Conservation (phyloP, 2,329 filamentous ascomycete species). For the Pochonia chlamydosporia region DNA sequence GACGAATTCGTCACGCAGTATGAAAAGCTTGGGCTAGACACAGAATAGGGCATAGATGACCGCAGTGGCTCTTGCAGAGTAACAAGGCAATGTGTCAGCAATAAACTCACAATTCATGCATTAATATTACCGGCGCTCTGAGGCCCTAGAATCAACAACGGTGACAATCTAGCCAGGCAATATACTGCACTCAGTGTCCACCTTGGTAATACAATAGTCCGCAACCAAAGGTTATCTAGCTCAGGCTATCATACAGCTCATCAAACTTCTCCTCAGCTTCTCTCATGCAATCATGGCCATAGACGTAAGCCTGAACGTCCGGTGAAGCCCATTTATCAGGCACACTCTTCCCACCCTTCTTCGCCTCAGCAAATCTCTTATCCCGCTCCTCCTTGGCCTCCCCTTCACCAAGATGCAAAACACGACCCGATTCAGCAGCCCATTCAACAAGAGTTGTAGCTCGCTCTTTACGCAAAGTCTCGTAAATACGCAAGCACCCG, state of each 20-base stretch:
- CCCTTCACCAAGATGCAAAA: conserved; percentile 50
- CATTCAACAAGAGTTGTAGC: conserved; percentile 47
- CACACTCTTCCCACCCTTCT: conserved; percentile 41
- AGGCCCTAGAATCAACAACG: too few species aligned
- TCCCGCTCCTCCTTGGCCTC: conserved; percentile 52
- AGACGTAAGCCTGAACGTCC: conserved; percentile 60
- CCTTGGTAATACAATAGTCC: too few species aligned
- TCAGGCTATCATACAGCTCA: conserved; percentile 32
- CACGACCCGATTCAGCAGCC: conserved; percentile 44
- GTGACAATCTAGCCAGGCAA: too few species aligned
- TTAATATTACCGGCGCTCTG: too few species aligned
- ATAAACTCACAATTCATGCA: too few species aligned
- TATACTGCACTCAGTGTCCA: too few species aligned
- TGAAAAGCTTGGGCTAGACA: conserved; percentile 1
- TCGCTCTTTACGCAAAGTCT: conserved; percentile 50
- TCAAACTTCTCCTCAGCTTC: conserved; percentile 48
- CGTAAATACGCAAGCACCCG: conserved; percentile 48
- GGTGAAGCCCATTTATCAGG: conserved; percentile 67
- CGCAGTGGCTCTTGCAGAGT: too few species aligned
- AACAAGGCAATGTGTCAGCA: too few species aligned
- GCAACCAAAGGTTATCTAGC: too few species aligned
- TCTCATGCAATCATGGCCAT: conserved; percentile 54
- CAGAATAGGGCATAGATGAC: too few species aligned
- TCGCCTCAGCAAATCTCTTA: conserved; percentile 45
- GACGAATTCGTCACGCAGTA: conserved; percentile 9